phyloP scores from a whole-genome alignment of 225 moss, liverwort and hornwort species.

The Anthoceros angustus region DNA sequence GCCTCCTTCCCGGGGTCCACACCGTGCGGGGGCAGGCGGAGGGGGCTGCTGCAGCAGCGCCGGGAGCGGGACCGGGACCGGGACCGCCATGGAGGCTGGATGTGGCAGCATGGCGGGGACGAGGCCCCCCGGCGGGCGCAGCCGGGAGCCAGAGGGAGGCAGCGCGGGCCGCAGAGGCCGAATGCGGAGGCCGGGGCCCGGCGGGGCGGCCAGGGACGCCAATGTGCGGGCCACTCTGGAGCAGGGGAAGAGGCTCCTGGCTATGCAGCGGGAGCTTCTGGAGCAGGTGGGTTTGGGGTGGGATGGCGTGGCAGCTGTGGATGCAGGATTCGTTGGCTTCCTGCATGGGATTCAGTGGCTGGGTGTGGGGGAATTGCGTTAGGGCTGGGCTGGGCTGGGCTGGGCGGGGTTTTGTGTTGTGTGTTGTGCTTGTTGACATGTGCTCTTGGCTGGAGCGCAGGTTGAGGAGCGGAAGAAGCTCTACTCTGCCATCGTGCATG shows the following conservation, averaged over 20 bases:
- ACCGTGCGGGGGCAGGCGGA: too few relatives aligned
- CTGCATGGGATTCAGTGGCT: not conserved
- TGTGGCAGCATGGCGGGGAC: too few relatives aligned
- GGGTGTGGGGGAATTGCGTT: too few relatives aligned
- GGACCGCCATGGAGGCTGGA: too few relatives aligned
- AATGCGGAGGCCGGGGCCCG: not conserved
- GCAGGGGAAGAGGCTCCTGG: slow-evolving; percentile 44
- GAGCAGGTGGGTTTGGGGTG: slow-evolving; percentile 29
- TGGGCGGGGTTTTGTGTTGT: not conserved
- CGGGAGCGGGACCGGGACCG: too few relatives aligned
- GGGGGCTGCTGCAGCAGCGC: too few relatives aligned
- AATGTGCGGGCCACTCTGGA: slow-evolving; percentile 20
- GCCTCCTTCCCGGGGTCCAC: too few relatives aligned
- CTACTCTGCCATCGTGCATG: slow-evolving; percentile 20
- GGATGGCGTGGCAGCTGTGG: not conserved
- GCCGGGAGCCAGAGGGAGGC: too few relatives aligned
- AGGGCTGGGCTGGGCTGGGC: too few relatives aligned
- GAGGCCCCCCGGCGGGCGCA: too few relatives aligned
- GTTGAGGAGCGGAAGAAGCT: slow-evolving; percentile 54
- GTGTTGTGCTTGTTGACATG: slow-evolving; percentile 16
- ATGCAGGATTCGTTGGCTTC: not conserved
- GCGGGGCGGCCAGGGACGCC: not conserved
- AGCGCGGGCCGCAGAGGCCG: not conserved
- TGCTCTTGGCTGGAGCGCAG: slow-evolving; percentile 19
- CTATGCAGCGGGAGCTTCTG: slow-evolving; percentile 57